These are phyloP conservation scores for Blastocystis sp. DNA, from an alignment of 352 stramenopile genomes.

Conservation along the genomic window DNA sequence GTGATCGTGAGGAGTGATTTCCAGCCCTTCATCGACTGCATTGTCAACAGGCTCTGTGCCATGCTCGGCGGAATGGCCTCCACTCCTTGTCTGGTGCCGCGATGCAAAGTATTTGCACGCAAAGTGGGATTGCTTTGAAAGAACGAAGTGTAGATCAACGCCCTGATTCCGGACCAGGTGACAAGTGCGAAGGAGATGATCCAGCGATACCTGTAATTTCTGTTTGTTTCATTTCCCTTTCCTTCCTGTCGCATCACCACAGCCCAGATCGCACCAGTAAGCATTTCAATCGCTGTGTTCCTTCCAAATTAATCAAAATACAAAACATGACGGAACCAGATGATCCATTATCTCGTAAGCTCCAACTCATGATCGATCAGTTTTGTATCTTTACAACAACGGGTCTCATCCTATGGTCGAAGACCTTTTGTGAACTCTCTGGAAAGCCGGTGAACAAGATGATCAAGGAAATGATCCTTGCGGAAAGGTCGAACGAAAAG, in stretches of 20 bases:
- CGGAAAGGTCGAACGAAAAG: conserved; percentile 73
- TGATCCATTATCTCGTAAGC: conserved; percentile 9
- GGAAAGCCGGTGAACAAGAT: conserved; percentile 75
- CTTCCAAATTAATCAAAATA: no score
- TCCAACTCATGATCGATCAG: conserved; percentile 74
- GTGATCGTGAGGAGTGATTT: neutral
- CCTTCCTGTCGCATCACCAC: no score
- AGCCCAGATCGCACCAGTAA: no score
- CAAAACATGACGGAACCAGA: no score
- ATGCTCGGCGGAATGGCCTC: neutral
- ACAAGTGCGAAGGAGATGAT: neutral
- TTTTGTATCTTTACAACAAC: conserved; percentile 80
- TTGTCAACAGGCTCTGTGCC: neutral
- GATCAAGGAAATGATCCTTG: conserved; percentile 76
- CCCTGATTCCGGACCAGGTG: conserved; percentile 7
- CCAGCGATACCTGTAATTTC: neutral
- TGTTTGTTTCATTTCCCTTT: no score
- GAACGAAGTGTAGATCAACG: neutral
- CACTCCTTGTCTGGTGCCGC: neutral
- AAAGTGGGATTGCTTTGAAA: neutral
- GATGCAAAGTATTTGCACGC: neutral
- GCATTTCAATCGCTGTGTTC: no score
- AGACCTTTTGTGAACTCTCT: conserved; percentile 72
- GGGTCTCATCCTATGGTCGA: conserved; percentile 76
- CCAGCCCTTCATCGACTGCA: conserved; percentile 18